A percentile compares a stretch with the other conserved stretches of the same genome.
These are phyloP conservation scores for Simplicillium aogashimaense DNA, from an alignment of 2,329 filamentous ascomycete genomes.

Conservation along the genomic window DNA sequence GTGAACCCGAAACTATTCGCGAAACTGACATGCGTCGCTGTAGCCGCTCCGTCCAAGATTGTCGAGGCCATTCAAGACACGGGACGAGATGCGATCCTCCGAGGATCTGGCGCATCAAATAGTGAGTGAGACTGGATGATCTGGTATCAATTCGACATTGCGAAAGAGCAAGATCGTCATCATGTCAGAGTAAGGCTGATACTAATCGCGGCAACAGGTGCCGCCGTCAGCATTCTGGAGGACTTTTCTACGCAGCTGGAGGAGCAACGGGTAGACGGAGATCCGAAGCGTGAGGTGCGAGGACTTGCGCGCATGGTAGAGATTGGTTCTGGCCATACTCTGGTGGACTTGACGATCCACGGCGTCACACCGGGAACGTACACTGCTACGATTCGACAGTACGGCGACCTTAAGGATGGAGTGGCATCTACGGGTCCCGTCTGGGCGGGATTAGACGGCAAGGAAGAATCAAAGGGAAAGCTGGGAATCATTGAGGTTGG, in stretches of 20 bases:
- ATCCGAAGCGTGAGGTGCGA: slow-evolving; percentile 51
- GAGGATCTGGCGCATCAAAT: slow-evolving; percentile 77
- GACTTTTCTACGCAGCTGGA: slow-evolving; percentile 57
- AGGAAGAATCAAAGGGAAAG: slow-evolving; percentile 35
- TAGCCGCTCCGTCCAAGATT: slow-evolving; percentile 78
- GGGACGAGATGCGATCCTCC: slow-evolving; percentile 86
- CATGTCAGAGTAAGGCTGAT: not conserved
- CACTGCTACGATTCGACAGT: slow-evolving; percentile 73
- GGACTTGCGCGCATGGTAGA: slow-evolving; percentile 92
- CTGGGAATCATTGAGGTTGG: slow-evolving; percentile 71
- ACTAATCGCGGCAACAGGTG: slow-evolving; percentile 34
- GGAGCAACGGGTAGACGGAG: slow-evolving; percentile 20
- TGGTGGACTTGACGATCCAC: slow-evolving; percentile 79
- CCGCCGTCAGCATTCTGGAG: slow-evolving; percentile 93
- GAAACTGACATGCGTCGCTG: not conserved
- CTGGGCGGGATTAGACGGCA: slow-evolving; percentile 52
- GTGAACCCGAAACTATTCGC: too few relatives aligned
- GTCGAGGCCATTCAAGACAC: slow-evolving; percentile 82
- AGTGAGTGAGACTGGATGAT: slow-evolving; percentile 42
- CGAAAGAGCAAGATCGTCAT: too few relatives aligned
- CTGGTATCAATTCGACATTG: too few relatives aligned
- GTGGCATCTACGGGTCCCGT: slow-evolving; percentile 74
- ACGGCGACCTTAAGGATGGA: slow-evolving; percentile 77
- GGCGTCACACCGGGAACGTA: slow-evolving; percentile 77
- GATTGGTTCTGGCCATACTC: slow-evolving; percentile 64